Evolutionary conservation across 352 stramenopile genomes (phyloP).

Genomic region (Pythium aphanidermatum): DNA sequence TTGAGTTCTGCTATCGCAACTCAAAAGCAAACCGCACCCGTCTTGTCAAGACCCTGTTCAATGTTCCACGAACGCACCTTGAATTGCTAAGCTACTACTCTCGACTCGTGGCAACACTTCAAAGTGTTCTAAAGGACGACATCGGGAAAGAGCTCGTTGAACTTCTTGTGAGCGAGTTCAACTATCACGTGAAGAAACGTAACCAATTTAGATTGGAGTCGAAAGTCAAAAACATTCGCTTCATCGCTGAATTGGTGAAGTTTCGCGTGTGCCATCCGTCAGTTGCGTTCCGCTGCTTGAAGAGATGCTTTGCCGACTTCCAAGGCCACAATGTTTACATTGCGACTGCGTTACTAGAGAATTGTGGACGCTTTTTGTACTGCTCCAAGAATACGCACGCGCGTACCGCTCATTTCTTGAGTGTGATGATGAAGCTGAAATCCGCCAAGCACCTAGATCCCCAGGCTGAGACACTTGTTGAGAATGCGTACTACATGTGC

Average conservation of each 20-base stretch:
- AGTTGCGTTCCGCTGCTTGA: conserved; percentile 90
- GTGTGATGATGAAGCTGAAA: conserved; percentile 95
- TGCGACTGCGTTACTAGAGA: conserved; percentile 95
- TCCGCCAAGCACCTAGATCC: conserved; percentile 90
- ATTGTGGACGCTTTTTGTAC: conserved; percentile 94
- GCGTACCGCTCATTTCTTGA: conserved; percentile 87
- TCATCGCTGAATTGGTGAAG: conserved; percentile 95
- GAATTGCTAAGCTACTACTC: conserved; percentile 96
- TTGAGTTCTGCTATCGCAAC: conserved; percentile 96
- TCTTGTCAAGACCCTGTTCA: conserved; percentile 92
- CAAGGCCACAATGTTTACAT: conserved; percentile 94
- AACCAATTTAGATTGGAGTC: conserved; percentile 93
- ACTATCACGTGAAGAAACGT: conserved; percentile 90
- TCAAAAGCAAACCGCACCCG: conserved; percentile 90
- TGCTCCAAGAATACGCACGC: conserved; percentile 92
- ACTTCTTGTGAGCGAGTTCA: conserved; percentile 94
- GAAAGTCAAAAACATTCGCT: conserved; percentile 94
- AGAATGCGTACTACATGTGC: conserved; percentile 93
- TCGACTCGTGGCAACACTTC: conserved; percentile 90
- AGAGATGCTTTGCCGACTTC: conserved; percentile 95
- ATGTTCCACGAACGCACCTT: conserved; percentile 89
- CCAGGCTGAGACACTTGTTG: conserved; percentile 82
- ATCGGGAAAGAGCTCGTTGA: conserved; percentile 87
- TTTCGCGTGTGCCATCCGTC: conserved; percentile 95
- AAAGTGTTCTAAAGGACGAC: conserved; percentile 89